Evolutionary conservation across 2,329 filamentous ascomycete species (phyloP).

Genomic region (Fusarium algeriense): DNA sequence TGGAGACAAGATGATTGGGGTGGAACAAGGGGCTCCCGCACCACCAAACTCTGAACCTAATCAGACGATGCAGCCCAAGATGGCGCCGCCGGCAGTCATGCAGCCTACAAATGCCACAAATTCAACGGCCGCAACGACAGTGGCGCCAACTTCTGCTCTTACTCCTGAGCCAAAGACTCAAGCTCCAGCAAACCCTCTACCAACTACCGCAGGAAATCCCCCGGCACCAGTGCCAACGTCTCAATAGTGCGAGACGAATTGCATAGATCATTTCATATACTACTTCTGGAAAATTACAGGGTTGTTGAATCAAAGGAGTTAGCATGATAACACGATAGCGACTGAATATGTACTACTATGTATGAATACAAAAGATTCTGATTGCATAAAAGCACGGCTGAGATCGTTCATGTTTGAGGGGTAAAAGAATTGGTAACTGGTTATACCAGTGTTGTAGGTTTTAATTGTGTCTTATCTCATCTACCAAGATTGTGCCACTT

Average conservation of each 20-base stretch:
- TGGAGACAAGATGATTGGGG: constrained; percentile 5
- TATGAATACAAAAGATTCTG: background rate
- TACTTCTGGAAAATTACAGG: background rate
- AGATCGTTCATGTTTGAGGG: background rate
- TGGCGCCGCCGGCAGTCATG: constrained; percentile 6
- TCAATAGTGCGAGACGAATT: background rate
- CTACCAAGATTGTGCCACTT: constrained; percentile 23
- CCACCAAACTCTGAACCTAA: constrained; percentile 11
- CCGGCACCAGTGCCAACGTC: background rate
- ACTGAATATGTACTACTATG: constrained; percentile 2
- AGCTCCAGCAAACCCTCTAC: background rate
- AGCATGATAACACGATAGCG: constrained; percentile 5
- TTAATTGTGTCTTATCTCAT: constrained; percentile 28
- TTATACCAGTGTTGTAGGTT: background rate
- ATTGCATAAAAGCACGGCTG: background rate
- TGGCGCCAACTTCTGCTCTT: constrained; percentile 2
- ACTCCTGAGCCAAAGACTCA: constrained; percentile 1
- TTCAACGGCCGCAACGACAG: constrained; percentile 10
- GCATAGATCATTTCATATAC: background rate
- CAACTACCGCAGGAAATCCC: background rate
- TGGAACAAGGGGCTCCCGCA: constrained; percentile 6
- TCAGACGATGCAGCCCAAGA: constrained; percentile 15
- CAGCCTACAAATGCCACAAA: constrained; percentile 9
- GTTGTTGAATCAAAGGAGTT: background rate
- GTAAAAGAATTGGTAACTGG: background rate